Evolutionary conservation across 306 rosid genomes (phyloP).

Genomic region (Sophora flavescens): DNA sequence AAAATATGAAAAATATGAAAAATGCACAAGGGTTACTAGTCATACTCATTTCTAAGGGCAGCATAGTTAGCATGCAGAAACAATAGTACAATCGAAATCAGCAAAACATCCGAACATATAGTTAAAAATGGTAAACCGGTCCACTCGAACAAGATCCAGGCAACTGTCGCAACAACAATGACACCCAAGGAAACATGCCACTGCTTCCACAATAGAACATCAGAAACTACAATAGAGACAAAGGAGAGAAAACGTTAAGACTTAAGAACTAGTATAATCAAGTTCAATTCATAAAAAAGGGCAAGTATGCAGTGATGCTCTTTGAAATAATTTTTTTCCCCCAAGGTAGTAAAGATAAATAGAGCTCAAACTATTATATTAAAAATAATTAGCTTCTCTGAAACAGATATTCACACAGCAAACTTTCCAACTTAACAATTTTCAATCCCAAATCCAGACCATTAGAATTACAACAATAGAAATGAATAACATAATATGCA

Average conservation of each 20-base stretch:
- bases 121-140: constrained; percentile 76
- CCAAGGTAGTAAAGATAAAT: constrained; percentile 2
- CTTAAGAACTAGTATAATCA: constrained; percentile 18
- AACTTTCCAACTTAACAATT: constrained; percentile 14
- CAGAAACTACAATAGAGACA: constrained; percentile 65
- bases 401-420: not conserved
- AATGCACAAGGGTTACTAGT: constrained; percentile 7
- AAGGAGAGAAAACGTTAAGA: constrained; percentile 21
- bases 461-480: not conserved
- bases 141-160: constrained; percentile 78
- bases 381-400: not conserved
- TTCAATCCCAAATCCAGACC: constrained; percentile 3
- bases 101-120: constrained; percentile 88
- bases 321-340: not conserved
- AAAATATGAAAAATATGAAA: constrained; percentile 34
- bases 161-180: constrained; percentile 73
- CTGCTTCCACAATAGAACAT: constrained; percentile 82
- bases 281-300: not conserved
- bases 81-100: constrained; percentile 72
- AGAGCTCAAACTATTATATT: constrained; percentile 1
- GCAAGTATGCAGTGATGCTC: constrained; percentile 13
- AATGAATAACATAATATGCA: constrained; percentile 18
- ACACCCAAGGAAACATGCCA: constrained; percentile 70
- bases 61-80: constrained; percentile 83
- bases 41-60: constrained; percentile 73